Conservation (phyloP, 148 eudicot genomes). For the Amaranthus palmeri region DNA sequence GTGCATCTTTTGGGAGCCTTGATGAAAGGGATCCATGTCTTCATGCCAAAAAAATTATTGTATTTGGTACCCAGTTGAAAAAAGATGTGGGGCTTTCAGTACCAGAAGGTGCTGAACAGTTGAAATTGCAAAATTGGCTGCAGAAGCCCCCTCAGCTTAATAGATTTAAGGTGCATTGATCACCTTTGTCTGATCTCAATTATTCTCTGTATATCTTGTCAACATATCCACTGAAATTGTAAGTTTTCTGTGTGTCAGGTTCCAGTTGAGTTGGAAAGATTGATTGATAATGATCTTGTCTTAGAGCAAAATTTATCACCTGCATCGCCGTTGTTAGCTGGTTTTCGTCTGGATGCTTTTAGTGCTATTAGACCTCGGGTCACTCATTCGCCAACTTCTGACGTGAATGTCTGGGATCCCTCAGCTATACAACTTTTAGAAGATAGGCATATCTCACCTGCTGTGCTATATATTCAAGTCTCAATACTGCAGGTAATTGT, state of each 20-base stretch:
- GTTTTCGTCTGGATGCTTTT: slow-evolving; percentile 88
- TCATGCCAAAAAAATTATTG: slow-evolving; percentile 81
- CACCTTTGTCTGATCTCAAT: neutral
- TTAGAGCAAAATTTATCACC: slow-evolving; percentile 78
- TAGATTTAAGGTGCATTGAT: slow-evolving; percentile 71
- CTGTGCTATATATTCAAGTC: slow-evolving; percentile 77
- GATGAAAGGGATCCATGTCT: slow-evolving; percentile 64
- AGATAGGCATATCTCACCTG: slow-evolving; percentile 65
- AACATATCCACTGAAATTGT: neutral
- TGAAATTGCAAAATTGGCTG: slow-evolving; percentile 70
- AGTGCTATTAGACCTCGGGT: slow-evolving; percentile 87
- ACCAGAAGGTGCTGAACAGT: slow-evolving; percentile 55
- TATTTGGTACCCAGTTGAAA: slow-evolving; percentile 54
- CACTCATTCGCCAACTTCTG: slow-evolving; percentile 70
- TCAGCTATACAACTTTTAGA: slow-evolving; percentile 49
- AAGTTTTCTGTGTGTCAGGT: slow-evolving; percentile 43
- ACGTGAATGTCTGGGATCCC: slow-evolving; percentile 35
- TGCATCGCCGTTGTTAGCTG: slow-evolving; percentile 76
- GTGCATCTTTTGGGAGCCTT: slow-evolving; percentile 75
- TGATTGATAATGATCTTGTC: slow-evolving; percentile 64
- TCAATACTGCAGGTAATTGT: slow-evolving; percentile 76
- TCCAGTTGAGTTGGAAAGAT: slow-evolving; percentile 82
- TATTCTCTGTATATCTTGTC: neutral
- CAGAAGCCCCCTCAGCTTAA: slow-evolving; percentile 64
- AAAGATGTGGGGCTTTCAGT: slow-evolving; percentile 46